Percentiles rank a stretch among this genome's conserved stretches.
These are phyloP conservation scores for Tuber brumale DNA, from an alignment of 495 filamentous ascomycete genomes.

Conservation along the genomic window DNA sequence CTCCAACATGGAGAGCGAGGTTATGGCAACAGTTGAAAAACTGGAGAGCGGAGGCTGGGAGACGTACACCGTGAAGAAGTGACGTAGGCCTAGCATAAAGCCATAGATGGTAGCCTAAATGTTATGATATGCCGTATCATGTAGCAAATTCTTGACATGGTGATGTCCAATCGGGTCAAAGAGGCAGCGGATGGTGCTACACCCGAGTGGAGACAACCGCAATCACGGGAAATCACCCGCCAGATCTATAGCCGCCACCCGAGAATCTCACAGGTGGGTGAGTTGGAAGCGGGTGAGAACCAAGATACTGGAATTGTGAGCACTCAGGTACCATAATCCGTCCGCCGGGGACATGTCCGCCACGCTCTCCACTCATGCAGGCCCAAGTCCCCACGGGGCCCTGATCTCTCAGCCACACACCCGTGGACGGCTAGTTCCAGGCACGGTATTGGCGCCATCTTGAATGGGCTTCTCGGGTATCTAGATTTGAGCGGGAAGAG, in stretches of 20 bases:
- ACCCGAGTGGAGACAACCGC: background rate
- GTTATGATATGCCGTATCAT: background rate
- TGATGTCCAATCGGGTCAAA: background rate
- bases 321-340: background rate
- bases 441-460: background rate
- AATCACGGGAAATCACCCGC: background rate
- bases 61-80: conserved; percentile 60
- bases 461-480: background rate
- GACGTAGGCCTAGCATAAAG: conserved; percentile 11
- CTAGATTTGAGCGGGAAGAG: background rate
- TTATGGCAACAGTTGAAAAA: conserved; percentile 58
- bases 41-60: conserved; percentile 63
- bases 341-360: background rate
- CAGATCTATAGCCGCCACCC: background rate
- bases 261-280: background rate
- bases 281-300: background rate
- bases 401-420: background rate
- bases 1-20: conserved; percentile 56
- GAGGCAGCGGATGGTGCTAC: background rate
- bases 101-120: conserved; percentile 8
- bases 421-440: background rate
- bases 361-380: background rate
- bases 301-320: conserved; percentile 6
- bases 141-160: background rate
- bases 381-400: background rate